Evolutionary conservation across 805 yeast genomes (phyloP).

Genomic region (Suhomyces faveliae): DNA sequence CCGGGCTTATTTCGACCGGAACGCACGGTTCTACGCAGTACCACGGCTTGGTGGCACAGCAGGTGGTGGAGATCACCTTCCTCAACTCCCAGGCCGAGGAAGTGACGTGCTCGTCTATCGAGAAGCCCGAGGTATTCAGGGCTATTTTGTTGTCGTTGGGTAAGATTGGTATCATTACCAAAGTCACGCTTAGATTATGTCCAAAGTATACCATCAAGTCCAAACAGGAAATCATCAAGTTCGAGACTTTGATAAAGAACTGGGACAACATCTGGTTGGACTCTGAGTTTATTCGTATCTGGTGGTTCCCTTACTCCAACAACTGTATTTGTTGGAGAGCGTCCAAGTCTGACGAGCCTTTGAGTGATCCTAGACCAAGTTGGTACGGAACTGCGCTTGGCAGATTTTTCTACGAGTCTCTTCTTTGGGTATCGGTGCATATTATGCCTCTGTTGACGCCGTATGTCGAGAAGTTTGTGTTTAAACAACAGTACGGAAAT

Average conservation of each 20-base stretch:
- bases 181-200: conserved; percentile 79
- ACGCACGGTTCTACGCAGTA: conserved; percentile 94
- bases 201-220: conserved; percentile 82
- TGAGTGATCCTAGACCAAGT: conserved; percentile 63
- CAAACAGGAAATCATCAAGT: conserved; percentile 75
- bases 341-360: conserved; percentile 62
- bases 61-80: conserved; percentile 73
- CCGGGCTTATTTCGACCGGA: conserved; percentile 95
- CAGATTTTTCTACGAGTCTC: conserved; percentile 71
- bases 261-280: conserved; percentile 86
- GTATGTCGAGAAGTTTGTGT: conserved; percentile 77
- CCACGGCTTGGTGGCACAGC: conserved; percentile 89
- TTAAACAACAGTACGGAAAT: conserved; percentile 77
- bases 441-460: conserved; percentile 79
- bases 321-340: conserved; percentile 93
- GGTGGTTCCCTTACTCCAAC: conserved; percentile 97
- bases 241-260: conserved; percentile 64
- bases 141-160: conserved; percentile 88
- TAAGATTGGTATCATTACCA: conserved; percentile 83
- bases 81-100: conserved; percentile 76
- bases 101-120: conserved; percentile 62
- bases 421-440: conserved; percentile 77
- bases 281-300: conserved; percentile 85
- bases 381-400: conserved; percentile 88
- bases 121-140: conserved; percentile 63